These are phyloP conservation scores for Taxillus chinensis DNA, from an alignment of 164 flowering plant genomes.

Conservation along the genomic window DNA sequence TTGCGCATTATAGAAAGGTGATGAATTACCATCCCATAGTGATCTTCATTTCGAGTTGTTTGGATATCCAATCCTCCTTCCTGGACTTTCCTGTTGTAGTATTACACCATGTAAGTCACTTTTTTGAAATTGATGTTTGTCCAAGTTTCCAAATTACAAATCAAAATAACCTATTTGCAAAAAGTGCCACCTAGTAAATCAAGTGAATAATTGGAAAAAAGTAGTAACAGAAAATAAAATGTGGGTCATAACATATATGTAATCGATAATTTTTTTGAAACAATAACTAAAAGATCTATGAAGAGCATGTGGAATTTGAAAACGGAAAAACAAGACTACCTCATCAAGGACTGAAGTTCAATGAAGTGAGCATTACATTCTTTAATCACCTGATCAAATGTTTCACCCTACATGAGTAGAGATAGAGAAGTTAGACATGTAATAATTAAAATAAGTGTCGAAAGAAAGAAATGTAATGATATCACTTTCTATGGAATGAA, in stretches of 20 bases:
- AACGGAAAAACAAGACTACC: conserved; percentile 27
- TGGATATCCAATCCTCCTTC: conserved; percentile 69
- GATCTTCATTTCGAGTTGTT: conserved; percentile 73
- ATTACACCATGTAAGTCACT: not conserved
- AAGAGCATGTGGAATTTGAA: not conserved
- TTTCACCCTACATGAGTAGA: conserved; percentile 31
- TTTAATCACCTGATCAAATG: conserved; percentile 54
- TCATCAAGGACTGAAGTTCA: conserved; percentile 62
- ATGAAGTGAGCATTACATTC: conserved; percentile 60
- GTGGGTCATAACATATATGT: conserved; percentile 4
- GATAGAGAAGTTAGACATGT: no score
- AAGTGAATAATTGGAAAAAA: not conserved
- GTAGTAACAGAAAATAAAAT: conserved; percentile 4
- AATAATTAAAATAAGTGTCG: not conserved
- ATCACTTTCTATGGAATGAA: not conserved
- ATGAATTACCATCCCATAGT: conserved; percentile 78
- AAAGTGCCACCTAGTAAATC: no score
- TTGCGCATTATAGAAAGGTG: conserved; percentile 78
- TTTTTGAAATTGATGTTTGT: not conserved
- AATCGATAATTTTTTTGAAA: not conserved
- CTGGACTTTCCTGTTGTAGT: conserved; percentile 65
- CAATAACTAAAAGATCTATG: not conserved
- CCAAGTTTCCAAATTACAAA: not conserved
- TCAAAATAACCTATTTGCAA: no score
- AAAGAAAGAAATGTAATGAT: not conserved